phyloP scores from a whole-genome alignment of 495 filamentous ascomycete species.

The Elaphomyces granulatus region DNA sequence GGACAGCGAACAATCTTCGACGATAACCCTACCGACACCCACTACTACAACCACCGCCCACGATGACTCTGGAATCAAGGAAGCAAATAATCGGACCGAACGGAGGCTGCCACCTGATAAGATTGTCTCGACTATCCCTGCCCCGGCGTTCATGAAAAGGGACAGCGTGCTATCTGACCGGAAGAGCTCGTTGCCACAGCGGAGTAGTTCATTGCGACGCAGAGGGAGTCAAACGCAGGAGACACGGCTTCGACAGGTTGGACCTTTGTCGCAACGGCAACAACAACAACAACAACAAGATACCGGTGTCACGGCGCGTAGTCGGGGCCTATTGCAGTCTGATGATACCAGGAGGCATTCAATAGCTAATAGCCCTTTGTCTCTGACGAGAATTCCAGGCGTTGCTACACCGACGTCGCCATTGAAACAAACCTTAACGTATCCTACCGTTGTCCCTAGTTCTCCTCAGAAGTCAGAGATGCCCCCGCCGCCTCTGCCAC shows the following conservation, averaged over 20 bases:
- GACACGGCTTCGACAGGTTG: background rate
- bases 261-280: background rate
- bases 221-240: background rate
- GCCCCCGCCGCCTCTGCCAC: slow-evolving; percentile 23
- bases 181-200: slow-evolving; percentile 1
- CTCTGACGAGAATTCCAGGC: slow-evolving; percentile 11
- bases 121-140: background rate
- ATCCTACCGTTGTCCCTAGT: slow-evolving; percentile 7
- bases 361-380: slow-evolving; percentile 8
- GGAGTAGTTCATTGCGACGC: background rate
- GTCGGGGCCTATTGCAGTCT: slow-evolving; percentile 24
- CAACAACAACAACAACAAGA: background rate
- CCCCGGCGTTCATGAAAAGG: background rate
- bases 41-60: background rate
- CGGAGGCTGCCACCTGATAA: too few species aligned
- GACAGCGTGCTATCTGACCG: background rate
- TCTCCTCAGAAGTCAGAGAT: slow-evolving; percentile 28
- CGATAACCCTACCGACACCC: background rate
- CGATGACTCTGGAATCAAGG: background rate
- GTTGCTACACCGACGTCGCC: slow-evolving; percentile 18
- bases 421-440: slow-evolving; percentile 13
- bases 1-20: too few species aligned
- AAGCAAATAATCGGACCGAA: too few species aligned
- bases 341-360: slow-evolving; percentile 8
- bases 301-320: slow-evolving; percentile 10